Evolutionary conservation across 2,329 filamentous ascomycete species (phyloP).

Genomic region (Aspergillus sp.): DNA sequence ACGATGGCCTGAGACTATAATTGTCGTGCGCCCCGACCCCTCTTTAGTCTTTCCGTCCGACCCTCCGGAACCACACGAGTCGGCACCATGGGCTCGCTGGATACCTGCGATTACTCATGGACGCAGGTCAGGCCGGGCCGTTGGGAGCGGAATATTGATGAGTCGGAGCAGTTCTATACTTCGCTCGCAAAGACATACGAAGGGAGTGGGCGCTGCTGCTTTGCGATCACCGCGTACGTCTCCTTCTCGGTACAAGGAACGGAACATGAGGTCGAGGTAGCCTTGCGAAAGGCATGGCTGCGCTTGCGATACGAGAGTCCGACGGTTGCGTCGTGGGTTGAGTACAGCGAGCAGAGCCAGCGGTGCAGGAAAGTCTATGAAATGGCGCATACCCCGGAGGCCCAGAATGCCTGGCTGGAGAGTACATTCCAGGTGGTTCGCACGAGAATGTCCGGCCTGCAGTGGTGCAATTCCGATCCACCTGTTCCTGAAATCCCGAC

Average conservation of each 20-base stretch:
- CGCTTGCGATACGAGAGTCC: constrained; percentile 25
- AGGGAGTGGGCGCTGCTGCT: constrained; percentile 41
- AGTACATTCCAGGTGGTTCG: constrained; percentile 18
- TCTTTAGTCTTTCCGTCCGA: neutral
- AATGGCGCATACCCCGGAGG: neutral
- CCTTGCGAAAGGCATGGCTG: constrained; percentile 22
- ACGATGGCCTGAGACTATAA: neutral
- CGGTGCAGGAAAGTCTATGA: constrained; percentile 25
- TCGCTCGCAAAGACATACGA: constrained; percentile 35
- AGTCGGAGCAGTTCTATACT: constrained; percentile 45
- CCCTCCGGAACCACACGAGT: neutral
- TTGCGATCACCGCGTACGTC: constrained; percentile 44
- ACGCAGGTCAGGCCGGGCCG: constrained; percentile 7
- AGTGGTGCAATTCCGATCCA: constrained; percentile 28
- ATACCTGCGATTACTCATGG: constrained; percentile 6
- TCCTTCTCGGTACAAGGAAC: constrained; percentile 19
- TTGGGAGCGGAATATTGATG: constrained; percentile 37
- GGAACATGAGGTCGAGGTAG: constrained; percentile 6
- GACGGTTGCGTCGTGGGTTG: constrained; percentile 24
- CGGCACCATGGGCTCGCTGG: constrained; percentile 6
- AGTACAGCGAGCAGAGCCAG: constrained; percentile 14
- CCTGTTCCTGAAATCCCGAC: constrained; percentile 24
- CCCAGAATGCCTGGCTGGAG: constrained; percentile 16
- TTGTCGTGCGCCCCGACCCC: neutral
- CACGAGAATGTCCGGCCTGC: constrained; percentile 13